Evolutionary conservation across 768 basidiomycete genomes (phyloP).

Genomic region (Lactarius hatsudake): DNA sequence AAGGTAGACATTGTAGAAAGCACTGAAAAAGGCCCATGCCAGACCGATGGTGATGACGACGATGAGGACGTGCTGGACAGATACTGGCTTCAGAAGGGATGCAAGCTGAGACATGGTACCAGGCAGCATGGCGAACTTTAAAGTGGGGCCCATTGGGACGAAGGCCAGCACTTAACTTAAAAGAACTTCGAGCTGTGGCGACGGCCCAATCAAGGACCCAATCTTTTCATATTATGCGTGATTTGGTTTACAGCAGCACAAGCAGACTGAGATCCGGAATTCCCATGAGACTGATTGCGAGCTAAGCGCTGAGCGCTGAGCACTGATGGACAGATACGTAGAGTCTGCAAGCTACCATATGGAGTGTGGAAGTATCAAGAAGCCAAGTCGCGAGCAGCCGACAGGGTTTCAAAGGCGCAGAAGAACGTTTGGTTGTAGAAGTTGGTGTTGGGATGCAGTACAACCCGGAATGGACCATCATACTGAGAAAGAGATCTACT

Average conservation of each 20-base stretch:
- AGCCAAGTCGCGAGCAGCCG: not conserved
- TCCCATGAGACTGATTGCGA: not conserved
- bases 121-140: not conserved
- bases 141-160: not conserved
- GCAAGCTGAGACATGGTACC: not conserved
- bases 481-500: no score
- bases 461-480: no score
- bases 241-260: not conserved
- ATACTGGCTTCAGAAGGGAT: not conserved
- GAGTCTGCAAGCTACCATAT: not conserved
- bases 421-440: not conserved
- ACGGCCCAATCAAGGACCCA: not conserved
- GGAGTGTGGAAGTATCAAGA: not conserved
- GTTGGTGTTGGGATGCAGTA: not conserved
- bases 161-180: not conserved
- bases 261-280: not conserved
- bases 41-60: not conserved
- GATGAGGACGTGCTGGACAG: conserved; percentile 4
- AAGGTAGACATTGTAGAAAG: conserved; percentile 14
- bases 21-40: not conserved
- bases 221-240: not conserved
- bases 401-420: not conserved
- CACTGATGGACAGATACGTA: not conserved
- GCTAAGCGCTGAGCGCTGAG: not conserved
- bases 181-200: not conserved